Percentiles rank a stretch among this genome's conserved stretches.
These are phyloP conservation scores for Aspergillus transmontanensis DNA, from an alignment of 2,329 filamentous ascomycete genomes.

Conservation along the genomic window DNA sequence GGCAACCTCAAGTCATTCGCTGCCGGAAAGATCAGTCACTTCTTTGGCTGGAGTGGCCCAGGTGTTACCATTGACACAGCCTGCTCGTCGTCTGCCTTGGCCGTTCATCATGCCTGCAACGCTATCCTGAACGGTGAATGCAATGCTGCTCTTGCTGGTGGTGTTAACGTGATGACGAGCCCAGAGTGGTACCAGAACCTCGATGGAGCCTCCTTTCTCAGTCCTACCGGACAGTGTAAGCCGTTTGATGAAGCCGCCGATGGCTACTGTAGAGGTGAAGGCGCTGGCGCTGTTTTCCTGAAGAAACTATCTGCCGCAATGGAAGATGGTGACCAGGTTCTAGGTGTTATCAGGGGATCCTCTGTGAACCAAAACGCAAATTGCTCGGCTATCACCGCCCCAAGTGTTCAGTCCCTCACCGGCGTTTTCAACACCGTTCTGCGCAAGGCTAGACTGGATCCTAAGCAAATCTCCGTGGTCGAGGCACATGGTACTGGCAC, in stretches of 20 bases:
- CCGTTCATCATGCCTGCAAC: constrained; percentile 29
- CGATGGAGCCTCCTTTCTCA: constrained; percentile 45
- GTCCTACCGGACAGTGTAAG: constrained; percentile 50
- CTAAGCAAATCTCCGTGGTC: constrained; percentile 31
- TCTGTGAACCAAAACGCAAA: constrained; percentile 38
- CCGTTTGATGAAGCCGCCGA: constrained; percentile 51
- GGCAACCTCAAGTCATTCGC: constrained; percentile 22
- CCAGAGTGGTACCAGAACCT: constrained; percentile 30
- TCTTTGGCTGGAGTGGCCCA: constrained; percentile 50
- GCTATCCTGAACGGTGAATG: constrained; percentile 28
- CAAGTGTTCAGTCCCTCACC: constrained; percentile 25
- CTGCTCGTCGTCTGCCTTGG: constrained; percentile 45
- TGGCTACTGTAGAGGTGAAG: constrained; percentile 56
- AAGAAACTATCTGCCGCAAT: constrained; percentile 51
- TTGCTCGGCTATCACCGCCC: constrained; percentile 23
- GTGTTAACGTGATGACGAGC: constrained; percentile 35
- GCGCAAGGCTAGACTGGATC: constrained; percentile 21
- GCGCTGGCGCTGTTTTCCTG: constrained; percentile 47
- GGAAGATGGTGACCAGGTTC: constrained; percentile 48
- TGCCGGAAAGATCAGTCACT: constrained; percentile 42
- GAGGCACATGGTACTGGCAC: constrained; percentile 36
- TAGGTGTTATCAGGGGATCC: constrained; percentile 41
- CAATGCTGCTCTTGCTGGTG: constrained; percentile 36
- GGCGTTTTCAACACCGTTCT: constrained; percentile 32
- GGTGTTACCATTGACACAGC: constrained; percentile 46